phyloP scores from a whole-genome alignment of 2,329 filamentous ascomycete genomes.

The Fusarium sacchari region DNA sequence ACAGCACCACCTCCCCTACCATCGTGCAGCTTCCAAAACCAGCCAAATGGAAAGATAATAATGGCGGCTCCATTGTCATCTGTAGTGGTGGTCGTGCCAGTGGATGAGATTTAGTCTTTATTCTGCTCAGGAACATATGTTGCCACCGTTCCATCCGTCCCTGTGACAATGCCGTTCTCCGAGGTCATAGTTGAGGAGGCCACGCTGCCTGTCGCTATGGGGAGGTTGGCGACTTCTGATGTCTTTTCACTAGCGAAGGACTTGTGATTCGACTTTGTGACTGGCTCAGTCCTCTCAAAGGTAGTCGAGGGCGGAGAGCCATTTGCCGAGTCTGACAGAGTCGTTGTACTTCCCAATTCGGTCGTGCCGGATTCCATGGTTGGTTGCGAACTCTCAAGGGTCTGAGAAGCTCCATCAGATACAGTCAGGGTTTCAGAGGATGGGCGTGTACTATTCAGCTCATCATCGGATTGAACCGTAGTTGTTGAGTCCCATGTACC shows the following conservation, averaged over 20 bases:
- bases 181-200: neutral
- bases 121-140: neutral
- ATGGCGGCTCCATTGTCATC: neutral
- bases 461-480: neutral
- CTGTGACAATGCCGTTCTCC: neutral
- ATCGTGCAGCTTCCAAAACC: neutral
- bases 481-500: neutral
- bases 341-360: too few species aligned
- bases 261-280: neutral
- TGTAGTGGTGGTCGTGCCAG: neutral
- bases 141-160: neutral
- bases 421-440: neutral
- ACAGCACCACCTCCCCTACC: neutral
- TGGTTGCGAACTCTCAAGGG: neutral
- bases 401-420: neutral
- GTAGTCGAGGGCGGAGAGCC: neutral
- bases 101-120: neutral
- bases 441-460: neutral
- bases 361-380: too few species aligned
- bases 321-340: neutral
- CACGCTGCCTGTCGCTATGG: neutral
- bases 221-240: neutral
- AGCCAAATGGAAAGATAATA: neutral
- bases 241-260: neutral
- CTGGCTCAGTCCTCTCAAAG: neutral